Conservation (phyloP, 805 yeast genomes). For the Myxozyma vanderwaltii region DNA sequence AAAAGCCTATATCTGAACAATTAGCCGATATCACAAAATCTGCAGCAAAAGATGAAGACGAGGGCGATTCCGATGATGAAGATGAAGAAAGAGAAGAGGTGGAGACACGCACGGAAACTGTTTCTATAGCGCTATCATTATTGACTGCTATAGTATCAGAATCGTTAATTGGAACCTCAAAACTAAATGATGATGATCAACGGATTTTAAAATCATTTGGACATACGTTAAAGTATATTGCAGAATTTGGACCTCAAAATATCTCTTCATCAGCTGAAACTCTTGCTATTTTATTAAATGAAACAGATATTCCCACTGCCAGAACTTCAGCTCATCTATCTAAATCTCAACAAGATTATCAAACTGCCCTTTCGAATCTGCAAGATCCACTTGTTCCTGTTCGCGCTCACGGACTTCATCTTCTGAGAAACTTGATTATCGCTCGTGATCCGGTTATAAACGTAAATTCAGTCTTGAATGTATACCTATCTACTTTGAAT, state of each 20-base stretch:
- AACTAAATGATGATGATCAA: constrained; percentile 16
- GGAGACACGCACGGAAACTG: constrained; percentile 39
- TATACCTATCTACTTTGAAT: constrained; percentile 64
- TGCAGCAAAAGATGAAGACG: constrained; percentile 24
- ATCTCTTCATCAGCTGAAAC: constrained; percentile 31
- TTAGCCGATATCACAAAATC: constrained; percentile 12
- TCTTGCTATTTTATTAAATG: constrained; percentile 30
- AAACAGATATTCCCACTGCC: constrained; percentile 9
- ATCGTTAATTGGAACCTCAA: constrained; percentile 14
- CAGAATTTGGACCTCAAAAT: constrained; percentile 22
- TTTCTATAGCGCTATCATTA: constrained; percentile 41
- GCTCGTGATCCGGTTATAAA: constrained; percentile 53
- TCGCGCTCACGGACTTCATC: constrained; percentile 78
- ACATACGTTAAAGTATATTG: constrained; percentile 27
- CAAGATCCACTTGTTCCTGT: constrained; percentile 82
- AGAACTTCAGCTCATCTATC: constrained; percentile 6
- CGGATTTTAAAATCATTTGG: constrained; percentile 23
- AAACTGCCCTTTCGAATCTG: constrained; percentile 65
- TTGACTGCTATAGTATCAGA: constrained; percentile 41
- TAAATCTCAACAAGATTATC: constrained; percentile 42
- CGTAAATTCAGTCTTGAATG: constrained; percentile 56
- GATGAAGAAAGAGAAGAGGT: constrained; percentile 38
- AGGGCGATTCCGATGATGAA: constrained; percentile 39
- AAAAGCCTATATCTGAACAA: constrained; percentile 35
- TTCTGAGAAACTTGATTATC: constrained; percentile 58